phyloP scores from a whole-genome alignment of 1,284 basidiomycete genomes.

The Cystobasidiaceae sp. region DNA sequence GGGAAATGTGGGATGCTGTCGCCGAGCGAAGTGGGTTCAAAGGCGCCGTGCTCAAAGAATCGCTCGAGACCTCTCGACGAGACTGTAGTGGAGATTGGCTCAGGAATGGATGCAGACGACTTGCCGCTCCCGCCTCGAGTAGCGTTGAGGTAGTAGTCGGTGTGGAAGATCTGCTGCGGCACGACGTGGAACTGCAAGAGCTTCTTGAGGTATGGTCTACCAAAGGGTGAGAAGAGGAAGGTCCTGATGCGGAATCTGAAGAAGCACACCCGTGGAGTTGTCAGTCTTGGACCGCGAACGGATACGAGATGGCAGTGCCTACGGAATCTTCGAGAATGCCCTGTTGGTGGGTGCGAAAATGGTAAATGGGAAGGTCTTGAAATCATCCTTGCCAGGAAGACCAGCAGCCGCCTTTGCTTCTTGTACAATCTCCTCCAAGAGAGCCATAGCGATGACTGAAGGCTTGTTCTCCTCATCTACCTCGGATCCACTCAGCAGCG shows the following conservation, averaged over 20 bases:
- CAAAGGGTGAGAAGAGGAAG: slow-evolving; percentile 43
- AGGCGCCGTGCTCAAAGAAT: no score
- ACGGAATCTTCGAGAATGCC: slow-evolving; percentile 33
- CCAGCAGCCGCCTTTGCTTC: slow-evolving; percentile 35
- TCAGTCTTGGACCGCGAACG: not conserved
- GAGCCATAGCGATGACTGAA: slow-evolving; percentile 11
- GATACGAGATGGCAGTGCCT: no score
- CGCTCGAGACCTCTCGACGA: not conserved
- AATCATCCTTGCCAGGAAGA: slow-evolving; percentile 28
- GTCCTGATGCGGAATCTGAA: slow-evolving; percentile 27
- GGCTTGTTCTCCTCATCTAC: slow-evolving; percentile 11
- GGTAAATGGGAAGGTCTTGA: slow-evolving; percentile 33
- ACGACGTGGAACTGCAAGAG: slow-evolving; percentile 40
- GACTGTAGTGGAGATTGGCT: not conserved
- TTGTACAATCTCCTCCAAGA: slow-evolving; percentile 18
- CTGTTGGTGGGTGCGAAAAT: slow-evolving; percentile 40
- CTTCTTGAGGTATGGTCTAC: slow-evolving; percentile 38
- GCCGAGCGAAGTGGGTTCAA: slow-evolving; percentile 11
- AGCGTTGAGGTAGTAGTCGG: slow-evolving; percentile 38
- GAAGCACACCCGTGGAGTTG: not conserved
- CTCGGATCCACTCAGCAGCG: not conserved
- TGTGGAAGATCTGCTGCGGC: slow-evolving; percentile 40
- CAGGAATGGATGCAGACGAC: not conserved
- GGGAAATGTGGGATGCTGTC: slow-evolving; percentile 18
- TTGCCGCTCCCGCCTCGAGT: slow-evolving; percentile 10